Evolutionary conservation across 805 yeast genomes (phyloP).

Genomic region (Barnettozyma siamensis): DNA sequence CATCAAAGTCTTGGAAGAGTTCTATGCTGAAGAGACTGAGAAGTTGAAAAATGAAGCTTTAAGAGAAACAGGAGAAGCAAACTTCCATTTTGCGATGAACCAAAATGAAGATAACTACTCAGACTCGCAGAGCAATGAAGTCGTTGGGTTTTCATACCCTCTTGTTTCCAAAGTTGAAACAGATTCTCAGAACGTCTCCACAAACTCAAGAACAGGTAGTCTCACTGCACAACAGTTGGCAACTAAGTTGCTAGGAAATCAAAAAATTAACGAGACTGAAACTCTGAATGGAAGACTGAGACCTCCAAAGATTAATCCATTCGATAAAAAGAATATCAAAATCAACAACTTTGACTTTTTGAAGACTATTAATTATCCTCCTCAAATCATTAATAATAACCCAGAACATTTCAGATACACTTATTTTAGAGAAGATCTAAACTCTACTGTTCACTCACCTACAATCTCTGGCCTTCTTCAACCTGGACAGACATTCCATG

Average conservation of each 20-base stretch:
- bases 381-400: conserved; percentile 38
- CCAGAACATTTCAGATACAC: conserved; percentile 73
- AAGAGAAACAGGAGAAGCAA: conserved; percentile 33
- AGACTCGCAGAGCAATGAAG: conserved; percentile 2
- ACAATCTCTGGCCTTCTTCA: conserved; percentile 75
- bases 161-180: conserved; percentile 37
- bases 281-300: conserved; percentile 59
- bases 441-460: conserved; percentile 86
- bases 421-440: conserved; percentile 84
- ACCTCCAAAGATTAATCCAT: conserved; percentile 71
- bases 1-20: conserved; percentile 65
- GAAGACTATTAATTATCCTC: conserved; percentile 33
- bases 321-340: conserved; percentile 41
- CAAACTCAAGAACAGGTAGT: conserved; percentile 13
- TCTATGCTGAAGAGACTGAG: conserved; percentile 60
- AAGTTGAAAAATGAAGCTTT: conserved; percentile 38
- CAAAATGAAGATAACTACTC: conserved; percentile 23
- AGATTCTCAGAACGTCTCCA: neutral
- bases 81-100: conserved; percentile 30
- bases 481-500: conserved; percentile 54
- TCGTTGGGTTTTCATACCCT: conserved; percentile 36
- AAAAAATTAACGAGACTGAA: conserved; percentile 51
- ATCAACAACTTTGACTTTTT: conserved; percentile 19
- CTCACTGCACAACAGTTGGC: conserved; percentile 9
- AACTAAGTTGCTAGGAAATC: conserved; percentile 27